These are phyloP conservation scores for Sextonia rubra DNA, from an alignment of 164 flowering plant genomes.

Conservation along the genomic window DNA sequence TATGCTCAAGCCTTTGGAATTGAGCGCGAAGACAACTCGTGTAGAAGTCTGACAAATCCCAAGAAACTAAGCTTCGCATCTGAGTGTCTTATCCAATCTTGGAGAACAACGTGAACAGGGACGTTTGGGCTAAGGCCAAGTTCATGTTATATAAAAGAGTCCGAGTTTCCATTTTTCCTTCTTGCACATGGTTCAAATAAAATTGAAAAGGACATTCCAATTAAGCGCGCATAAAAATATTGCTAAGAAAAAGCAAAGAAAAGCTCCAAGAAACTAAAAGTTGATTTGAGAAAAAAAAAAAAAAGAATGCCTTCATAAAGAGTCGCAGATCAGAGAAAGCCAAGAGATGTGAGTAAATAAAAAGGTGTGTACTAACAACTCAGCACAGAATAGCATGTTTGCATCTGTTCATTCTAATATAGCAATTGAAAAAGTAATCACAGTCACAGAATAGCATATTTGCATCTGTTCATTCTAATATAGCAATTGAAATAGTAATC, in stretches of 20 bases:
- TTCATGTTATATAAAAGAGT: slow-evolving; percentile 40
- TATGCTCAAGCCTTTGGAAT: slow-evolving; percentile 49
- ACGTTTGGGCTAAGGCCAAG: slow-evolving; percentile 90
- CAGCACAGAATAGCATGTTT: background rate
- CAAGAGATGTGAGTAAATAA: background rate
- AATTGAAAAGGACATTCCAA: background rate
- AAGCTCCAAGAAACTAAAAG: background rate
- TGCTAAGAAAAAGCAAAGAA: background rate
- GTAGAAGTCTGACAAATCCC: slow-evolving; percentile 85
- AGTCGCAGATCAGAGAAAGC: background rate
- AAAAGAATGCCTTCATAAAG: background rate
- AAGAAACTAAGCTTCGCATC: slow-evolving; percentile 94
- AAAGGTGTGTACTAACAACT: background rate
- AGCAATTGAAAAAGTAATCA: no score
- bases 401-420: background rate
- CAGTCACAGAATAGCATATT: no score
- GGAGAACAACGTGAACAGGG: slow-evolving; percentile 89
- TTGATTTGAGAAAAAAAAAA: background rate
- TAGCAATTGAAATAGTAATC: no score
- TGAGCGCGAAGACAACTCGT: slow-evolving; percentile 72
- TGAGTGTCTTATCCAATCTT: slow-evolving; percentile 89
- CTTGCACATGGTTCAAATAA: background rate
- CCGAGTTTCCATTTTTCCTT: slow-evolving; percentile 1
- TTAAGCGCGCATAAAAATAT: background rate
- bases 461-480: no score